Base-by-base conservation (phyloP, 345 rosid genomes). In the Gossypium anomalum region DNA sequence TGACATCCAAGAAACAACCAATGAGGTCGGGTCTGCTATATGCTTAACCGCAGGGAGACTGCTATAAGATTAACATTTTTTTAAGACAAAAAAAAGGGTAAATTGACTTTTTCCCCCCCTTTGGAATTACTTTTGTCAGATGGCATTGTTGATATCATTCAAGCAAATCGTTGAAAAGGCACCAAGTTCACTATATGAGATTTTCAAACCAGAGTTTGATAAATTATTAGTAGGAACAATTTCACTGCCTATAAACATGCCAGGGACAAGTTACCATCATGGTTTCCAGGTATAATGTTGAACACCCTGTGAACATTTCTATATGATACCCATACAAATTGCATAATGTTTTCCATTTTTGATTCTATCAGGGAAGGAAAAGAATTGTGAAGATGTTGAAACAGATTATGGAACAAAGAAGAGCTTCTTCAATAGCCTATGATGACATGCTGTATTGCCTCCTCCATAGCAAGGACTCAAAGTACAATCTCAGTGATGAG, bases 1-100 rank as follows among this genome's bases (percentile, higher is more conserved):
- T 69, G 90, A 93, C 80, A 88, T 93, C 74, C 98, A 92, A 68
- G 88, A 85, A 16, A 89, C 82, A 80, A 87, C 93, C 83, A 90
- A 89, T 70, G 87, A 90, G 90, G 98, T 92, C 38, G 38, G 38
- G 38, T 34, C 6, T 4, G 38, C 38, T 4, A 34, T 34, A 34
- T 34, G 38, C 6, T 34, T 61, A 61, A 27, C 44, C 51, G 12
- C 14, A 48, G 51, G 51, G 51, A 48, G 14, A 48, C 14, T 17
- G 38, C 38, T 29, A 4, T 29, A 49, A 56, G 41, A 20, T 20
- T 52, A 63, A 45, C 52, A 59, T 1, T 59, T 34, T 55, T n/a
- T 55, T 55, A 16, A 52, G 7, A 34, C 7, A 34, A 34, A 34
- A 34, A 29, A 34, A 34, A 34, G 11, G 23, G 58, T n/a, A 53